phyloP scores from a whole-genome alignment of 108 stramenopile species.

The Pseudonitzschia delicatissima region DNA sequence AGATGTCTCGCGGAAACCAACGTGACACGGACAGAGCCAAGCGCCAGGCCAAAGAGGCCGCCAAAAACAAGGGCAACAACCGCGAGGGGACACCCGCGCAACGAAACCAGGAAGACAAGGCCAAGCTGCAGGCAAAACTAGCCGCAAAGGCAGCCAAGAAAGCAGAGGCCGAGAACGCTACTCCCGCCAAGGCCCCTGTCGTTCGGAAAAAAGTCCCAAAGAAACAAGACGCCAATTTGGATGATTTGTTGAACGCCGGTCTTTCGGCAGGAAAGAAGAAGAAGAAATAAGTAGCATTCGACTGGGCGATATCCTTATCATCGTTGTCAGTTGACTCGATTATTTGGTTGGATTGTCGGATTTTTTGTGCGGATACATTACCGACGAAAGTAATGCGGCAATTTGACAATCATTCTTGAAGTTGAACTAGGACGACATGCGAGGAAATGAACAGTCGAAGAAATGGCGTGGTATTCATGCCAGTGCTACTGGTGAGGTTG shows the following conservation, averaged over 20 bases:
- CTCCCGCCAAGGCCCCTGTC: conserved; percentile 31
- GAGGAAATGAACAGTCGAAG: no score
- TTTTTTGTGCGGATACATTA: no score
- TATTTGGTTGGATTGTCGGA: no score
- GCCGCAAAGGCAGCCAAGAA: conserved; percentile 68
- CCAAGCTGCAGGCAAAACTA: conserved; percentile 67
- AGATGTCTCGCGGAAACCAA: conserved; percentile 80
- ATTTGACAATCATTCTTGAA: no score
- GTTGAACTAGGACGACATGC: no score
- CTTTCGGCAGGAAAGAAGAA: conserved; percentile 45
- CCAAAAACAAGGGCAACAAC: conserved; percentile 39
- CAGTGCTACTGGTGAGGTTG: no score
- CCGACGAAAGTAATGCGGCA: no score
- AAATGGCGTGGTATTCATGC: no score
- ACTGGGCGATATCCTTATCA: background rate
- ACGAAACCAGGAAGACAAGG: conserved; percentile 66
- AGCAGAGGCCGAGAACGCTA: conserved; percentile 28
- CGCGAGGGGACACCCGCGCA: conserved; percentile 64
- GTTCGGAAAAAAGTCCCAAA: conserved; percentile 47
- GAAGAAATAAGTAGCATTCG: conserved; percentile 13
- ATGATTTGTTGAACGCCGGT: conserved; percentile 72
- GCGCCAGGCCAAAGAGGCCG: conserved; percentile 60
- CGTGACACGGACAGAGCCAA: conserved; percentile 79
- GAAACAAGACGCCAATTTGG: conserved; percentile 46
- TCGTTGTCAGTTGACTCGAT: background rate